Conservation (phyloP, 163 green algal species). For the Smithsoniella earleae region DNA sequence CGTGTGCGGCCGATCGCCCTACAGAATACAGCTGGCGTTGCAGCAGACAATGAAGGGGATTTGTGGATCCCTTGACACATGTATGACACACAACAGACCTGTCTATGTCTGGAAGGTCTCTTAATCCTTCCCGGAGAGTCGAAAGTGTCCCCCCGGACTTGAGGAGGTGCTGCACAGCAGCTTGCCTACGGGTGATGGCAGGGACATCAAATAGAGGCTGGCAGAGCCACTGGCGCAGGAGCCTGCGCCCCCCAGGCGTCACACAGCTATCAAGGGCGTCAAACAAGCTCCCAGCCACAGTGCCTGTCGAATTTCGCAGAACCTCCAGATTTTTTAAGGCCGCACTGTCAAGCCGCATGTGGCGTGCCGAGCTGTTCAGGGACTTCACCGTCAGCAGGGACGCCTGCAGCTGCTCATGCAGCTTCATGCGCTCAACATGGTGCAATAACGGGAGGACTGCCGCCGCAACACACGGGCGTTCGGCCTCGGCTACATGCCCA, state of each 20-base stretch:
- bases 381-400: background rate
- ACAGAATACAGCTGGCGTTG: too few relatives aligned
- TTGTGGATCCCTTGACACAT: too few relatives aligned
- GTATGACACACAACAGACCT: too few relatives aligned
- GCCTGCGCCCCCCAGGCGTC: conserved; percentile 37
- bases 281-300: conserved; percentile 39
- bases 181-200: background rate
- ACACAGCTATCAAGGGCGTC: conserved; percentile 38
- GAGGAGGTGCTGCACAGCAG: background rate
- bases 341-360: conserved; percentile 48
- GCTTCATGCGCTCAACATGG: conserved; percentile 9
- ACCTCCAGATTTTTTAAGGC: conserved; percentile 48
- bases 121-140: background rate
- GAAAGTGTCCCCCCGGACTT: too few relatives aligned
- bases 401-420: background rate
- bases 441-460: background rate
- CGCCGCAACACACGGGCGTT: background rate
- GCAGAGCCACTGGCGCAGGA: conserved; percentile 43
- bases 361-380: conserved; percentile 14
- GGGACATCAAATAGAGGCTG: conserved; percentile 34
- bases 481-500: background rate
- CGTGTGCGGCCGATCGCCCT: conserved; percentile 6
- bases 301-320: conserved; percentile 36
- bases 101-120: conserved; percentile 22
- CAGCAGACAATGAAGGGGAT: too few relatives aligned